Evolutionary conservation across 2,329 filamentous ascomycete genomes (phyloP).

Genomic region (Fusarium palustre): DNA sequence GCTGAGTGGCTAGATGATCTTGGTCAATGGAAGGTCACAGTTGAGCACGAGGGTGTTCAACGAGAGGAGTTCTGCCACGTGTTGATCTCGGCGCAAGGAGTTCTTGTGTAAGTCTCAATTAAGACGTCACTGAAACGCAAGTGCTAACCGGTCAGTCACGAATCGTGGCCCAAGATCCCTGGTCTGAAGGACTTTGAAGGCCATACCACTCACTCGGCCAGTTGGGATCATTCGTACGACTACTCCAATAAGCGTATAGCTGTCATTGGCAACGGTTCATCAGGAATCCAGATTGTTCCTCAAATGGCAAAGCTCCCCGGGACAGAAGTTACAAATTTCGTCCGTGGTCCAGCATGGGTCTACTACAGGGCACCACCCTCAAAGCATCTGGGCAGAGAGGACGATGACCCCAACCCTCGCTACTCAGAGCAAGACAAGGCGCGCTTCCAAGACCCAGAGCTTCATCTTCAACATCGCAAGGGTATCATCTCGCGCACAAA

Average conservation of each 20-base stretch:
- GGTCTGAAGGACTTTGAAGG: slow-evolving; percentile 39
- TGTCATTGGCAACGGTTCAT: slow-evolving; percentile 41
- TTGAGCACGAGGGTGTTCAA: slow-evolving; percentile 23
- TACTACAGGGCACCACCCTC: slow-evolving; percentile 52
- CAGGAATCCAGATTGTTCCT: slow-evolving; percentile 39
- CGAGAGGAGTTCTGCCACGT: slow-evolving; percentile 41
- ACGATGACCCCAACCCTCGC: slow-evolving; percentile 46
- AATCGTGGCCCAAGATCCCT: slow-evolving; percentile 39
- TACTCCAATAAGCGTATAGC: slow-evolving; percentile 41
- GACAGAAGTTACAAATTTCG: slow-evolving; percentile 50
- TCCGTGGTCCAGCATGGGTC: slow-evolving; percentile 52
- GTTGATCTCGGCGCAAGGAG: slow-evolving; percentile 39
- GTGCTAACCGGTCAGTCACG: slow-evolving; percentile 19
- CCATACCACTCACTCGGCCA: slow-evolving; percentile 36
- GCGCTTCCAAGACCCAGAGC: slow-evolving; percentile 63
- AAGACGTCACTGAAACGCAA: too few relatives aligned
- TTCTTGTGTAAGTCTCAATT: slow-evolving; percentile 30
- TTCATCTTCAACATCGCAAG: slow-evolving; percentile 63
- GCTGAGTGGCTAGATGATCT: slow-evolving; percentile 35
- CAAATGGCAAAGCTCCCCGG: slow-evolving; percentile 47
- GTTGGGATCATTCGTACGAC: slow-evolving; percentile 39
- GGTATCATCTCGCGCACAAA: slow-evolving; percentile 46
- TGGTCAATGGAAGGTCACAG: slow-evolving; percentile 41
- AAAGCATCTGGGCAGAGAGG: slow-evolving; percentile 47
- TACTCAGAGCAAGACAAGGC: slow-evolving; percentile 57